These are phyloP conservation scores for Diaporthe destruens DNA, from an alignment of 2,329 filamentous ascomycete genomes.

Conservation along the genomic window DNA sequence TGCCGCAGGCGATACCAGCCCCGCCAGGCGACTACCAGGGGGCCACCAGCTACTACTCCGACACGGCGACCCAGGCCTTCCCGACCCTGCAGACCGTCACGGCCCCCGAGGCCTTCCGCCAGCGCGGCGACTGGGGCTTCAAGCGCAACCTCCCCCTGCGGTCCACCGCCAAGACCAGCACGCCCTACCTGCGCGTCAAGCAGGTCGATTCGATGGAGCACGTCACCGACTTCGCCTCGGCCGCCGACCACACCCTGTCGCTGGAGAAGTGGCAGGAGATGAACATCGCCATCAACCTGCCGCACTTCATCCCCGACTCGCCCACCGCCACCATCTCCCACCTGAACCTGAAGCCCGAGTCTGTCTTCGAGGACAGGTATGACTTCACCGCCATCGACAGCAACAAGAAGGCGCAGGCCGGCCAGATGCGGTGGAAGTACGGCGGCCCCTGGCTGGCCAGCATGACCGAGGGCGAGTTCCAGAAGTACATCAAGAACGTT, in stretches of 20 bases:
- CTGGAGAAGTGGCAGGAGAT: slow-evolving; percentile 90
- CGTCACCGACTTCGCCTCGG: slow-evolving; percentile 88
- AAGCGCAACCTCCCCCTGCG: slow-evolving; percentile 86
- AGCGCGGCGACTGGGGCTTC: slow-evolving; percentile 90
- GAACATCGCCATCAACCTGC: slow-evolving; percentile 76
- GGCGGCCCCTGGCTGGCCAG: slow-evolving; percentile 75
- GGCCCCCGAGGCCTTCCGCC: slow-evolving; percentile 78
- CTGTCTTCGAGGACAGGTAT: slow-evolving; percentile 70
- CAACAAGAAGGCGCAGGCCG: slow-evolving; percentile 50
- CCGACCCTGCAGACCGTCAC: slow-evolving; percentile 88
- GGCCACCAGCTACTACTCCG: slow-evolving; percentile 65
- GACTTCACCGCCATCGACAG: slow-evolving; percentile 63
- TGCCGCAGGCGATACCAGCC: slow-evolving; percentile 80
- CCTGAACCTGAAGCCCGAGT: slow-evolving; percentile 53
- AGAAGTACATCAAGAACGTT: slow-evolving; percentile 64
- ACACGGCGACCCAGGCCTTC: slow-evolving; percentile 79
- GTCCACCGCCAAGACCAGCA: slow-evolving; percentile 77
- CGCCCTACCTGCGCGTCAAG: slow-evolving; percentile 81
- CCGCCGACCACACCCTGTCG: slow-evolving; percentile 83
- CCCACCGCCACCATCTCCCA: neutral
- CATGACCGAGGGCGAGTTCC: slow-evolving; percentile 71
- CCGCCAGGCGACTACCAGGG: slow-evolving; percentile 65
- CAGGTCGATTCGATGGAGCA: slow-evolving; percentile 88
- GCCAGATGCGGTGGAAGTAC: slow-evolving; percentile 74
- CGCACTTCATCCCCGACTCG: slow-evolving; percentile 43